Conservation (phyloP, 2,329 filamentous ascomycete genomes). For the Colletotrichum sp. region DNA sequence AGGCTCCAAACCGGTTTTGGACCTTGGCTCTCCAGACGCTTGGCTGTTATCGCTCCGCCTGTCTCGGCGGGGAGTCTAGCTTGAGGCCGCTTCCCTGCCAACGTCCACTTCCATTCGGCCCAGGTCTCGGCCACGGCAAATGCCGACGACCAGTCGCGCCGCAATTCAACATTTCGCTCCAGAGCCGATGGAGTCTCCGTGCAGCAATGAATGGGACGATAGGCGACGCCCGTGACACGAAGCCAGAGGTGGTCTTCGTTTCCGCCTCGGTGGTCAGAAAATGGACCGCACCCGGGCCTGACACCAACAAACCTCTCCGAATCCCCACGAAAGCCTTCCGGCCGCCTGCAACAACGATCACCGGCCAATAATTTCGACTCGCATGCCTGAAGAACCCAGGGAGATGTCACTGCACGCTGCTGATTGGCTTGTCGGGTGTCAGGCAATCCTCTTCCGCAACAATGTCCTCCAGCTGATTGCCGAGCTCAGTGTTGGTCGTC, state of each 20-base stretch:
- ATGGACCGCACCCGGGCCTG: neutral
- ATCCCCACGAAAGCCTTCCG: neutral
- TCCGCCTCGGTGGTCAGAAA: too few relatives aligned
- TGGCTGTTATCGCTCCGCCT: neutral
- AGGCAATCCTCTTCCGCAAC: too few relatives aligned
- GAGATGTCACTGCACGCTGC: too few relatives aligned
- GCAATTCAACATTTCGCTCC: neutral
- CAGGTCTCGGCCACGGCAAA: neutral
- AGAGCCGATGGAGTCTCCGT: too few relatives aligned
- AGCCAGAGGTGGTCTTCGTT: too few relatives aligned
- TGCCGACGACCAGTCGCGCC: neutral
- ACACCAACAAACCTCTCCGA: neutral
- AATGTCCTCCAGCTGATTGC: too few relatives aligned
- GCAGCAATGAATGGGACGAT: too few relatives aligned
- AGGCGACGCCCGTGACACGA: too few relatives aligned
- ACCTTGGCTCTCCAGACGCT: neutral
- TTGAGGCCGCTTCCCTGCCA: neutral
- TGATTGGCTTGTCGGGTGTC: too few relatives aligned
- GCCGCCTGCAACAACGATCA: neutral
- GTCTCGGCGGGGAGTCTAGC: neutral
- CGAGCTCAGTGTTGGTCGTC: too few relatives aligned
- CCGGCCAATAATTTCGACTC: neutral
- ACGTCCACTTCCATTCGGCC: neutral
- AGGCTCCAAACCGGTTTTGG: neutral
- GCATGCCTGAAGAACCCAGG: neutral